phyloP scores from a whole-genome alignment of 2,329 filamentous ascomycete genomes.

The Neonectria sp. region DNA sequence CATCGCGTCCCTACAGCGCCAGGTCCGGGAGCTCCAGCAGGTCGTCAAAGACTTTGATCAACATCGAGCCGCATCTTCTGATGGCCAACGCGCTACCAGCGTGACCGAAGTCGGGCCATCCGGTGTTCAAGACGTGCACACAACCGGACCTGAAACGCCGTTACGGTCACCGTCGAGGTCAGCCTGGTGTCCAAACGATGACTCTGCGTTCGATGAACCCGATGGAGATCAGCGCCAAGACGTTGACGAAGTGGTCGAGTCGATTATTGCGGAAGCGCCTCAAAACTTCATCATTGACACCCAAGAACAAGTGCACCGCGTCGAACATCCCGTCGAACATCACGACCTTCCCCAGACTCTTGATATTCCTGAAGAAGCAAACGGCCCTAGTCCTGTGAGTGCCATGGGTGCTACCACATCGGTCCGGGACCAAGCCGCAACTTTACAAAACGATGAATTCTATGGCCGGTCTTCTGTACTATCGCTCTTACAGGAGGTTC shows the following conservation, averaged over 20 bases:
- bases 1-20: constrained; percentile 9
- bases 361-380: not conserved
- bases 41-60: not conserved
- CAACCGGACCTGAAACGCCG: too few relatives aligned
- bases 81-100: too few relatives aligned
- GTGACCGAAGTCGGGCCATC: too few relatives aligned
- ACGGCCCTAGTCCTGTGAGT: constrained; percentile 16
- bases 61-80: not conserved
- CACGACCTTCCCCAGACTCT: not conserved
- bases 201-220: too few relatives aligned
- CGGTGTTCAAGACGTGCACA: not conserved
- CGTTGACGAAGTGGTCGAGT: not conserved
- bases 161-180: too few relatives aligned
- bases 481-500: constrained; percentile 4
- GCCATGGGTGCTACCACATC: constrained; percentile 18
- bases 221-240: too few relatives aligned
- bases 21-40: constrained; percentile 8
- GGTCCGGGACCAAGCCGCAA: not conserved
- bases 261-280: not conserved
- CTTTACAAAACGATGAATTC: constrained; percentile 1
- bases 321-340: not conserved
- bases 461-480: constrained; percentile 16
- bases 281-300: not conserved
- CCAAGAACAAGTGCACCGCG: not conserved
- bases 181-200: not conserved